phyloP scores from a whole-genome alignment of 1,284 basidiomycete species.

The Apiotrichum siamense region DNA sequence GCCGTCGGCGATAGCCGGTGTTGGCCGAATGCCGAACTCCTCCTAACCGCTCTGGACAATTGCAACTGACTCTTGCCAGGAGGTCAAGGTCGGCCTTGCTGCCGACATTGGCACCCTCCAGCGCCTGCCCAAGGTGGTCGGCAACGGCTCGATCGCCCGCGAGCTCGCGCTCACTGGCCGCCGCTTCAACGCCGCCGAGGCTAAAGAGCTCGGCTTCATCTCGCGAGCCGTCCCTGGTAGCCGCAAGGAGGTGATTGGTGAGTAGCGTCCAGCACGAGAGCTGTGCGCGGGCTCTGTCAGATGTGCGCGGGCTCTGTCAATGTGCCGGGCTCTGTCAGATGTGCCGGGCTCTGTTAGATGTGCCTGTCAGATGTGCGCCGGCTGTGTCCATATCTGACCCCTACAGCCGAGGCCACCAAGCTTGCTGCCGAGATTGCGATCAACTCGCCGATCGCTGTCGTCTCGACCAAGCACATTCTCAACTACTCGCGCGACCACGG shows the following conservation, averaged over 20 bases:
- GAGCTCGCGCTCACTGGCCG: conserved; percentile 77
- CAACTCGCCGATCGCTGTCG: conserved; percentile 76
- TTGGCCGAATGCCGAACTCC: background rate
- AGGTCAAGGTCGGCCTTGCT: conserved; percentile 83
- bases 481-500: conserved; percentile 26
- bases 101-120: conserved; percentile 88
- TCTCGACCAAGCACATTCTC: conserved; percentile 71
- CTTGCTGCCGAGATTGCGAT: conserved; percentile 33
- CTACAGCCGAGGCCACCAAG: conserved; percentile 58
- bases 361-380: background rate
- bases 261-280: conserved; percentile 9
- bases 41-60: background rate
- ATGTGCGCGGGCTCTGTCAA: background rate
- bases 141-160: conserved; percentile 68
- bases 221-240: conserved; percentile 68
- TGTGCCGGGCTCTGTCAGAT: background rate
- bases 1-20: background rate
- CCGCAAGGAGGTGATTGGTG: conserved; percentile 51
- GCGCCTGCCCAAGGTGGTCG: conserved; percentile 71
- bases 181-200: conserved; percentile 65
- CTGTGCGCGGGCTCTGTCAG: background rate
- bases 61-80: conserved; percentile 50
- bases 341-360: background rate
- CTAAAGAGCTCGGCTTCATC: conserved; percentile 67
- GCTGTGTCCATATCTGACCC: background rate